Evolutionary conservation across 148 eudicot genomes (phyloP).

Genomic region (Persicaria maculosa): DNA sequence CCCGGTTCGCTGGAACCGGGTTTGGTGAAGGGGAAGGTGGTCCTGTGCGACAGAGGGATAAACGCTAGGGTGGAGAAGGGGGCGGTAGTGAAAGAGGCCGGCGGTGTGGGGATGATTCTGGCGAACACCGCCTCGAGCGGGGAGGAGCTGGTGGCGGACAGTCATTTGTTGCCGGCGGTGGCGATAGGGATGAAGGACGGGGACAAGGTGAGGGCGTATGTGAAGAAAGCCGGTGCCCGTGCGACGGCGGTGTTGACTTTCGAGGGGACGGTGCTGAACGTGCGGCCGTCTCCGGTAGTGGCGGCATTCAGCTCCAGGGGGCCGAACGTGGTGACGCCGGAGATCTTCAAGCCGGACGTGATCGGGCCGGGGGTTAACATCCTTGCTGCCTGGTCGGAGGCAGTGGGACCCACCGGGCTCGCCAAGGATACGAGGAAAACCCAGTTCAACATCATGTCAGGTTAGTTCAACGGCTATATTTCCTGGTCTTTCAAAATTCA

Average conservation of each 20-base stretch:
- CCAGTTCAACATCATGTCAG: constrained; percentile 80
- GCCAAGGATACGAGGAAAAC: constrained; percentile 59
- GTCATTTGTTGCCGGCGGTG: constrained; percentile 70
- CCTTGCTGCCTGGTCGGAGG: constrained; percentile 81
- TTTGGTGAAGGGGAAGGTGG: constrained; percentile 61
- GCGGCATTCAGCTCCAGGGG: constrained; percentile 93
- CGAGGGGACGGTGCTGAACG: constrained; percentile 67
- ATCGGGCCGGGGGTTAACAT: constrained; percentile 93
- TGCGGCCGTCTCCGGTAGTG: constrained; percentile 87
- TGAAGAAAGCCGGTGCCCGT: constrained; percentile 17
- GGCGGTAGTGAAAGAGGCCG: constrained; percentile 58
- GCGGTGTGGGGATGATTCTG: constrained; percentile 80
- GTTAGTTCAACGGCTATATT: constrained; percentile 36
- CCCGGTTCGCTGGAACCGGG: constrained; percentile 59
- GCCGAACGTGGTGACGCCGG: constrained; percentile 70
- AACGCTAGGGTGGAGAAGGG: constrained; percentile 81
- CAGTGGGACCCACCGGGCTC: constrained; percentile 74
- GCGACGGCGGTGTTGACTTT: constrained; percentile 62
- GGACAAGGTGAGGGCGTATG: constrained; percentile 45
- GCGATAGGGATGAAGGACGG: constrained; percentile 73
- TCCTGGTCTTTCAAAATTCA: not conserved
- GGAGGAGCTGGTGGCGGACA: constrained; percentile 89
- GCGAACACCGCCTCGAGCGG: constrained; percentile 82
- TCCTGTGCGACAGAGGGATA: constrained; percentile 69
- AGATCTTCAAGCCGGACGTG: constrained; percentile 84